These are phyloP conservation scores for Metarhizium humberi DNA, from an alignment of 2,329 filamentous ascomycete genomes.

Conservation along the genomic window DNA sequence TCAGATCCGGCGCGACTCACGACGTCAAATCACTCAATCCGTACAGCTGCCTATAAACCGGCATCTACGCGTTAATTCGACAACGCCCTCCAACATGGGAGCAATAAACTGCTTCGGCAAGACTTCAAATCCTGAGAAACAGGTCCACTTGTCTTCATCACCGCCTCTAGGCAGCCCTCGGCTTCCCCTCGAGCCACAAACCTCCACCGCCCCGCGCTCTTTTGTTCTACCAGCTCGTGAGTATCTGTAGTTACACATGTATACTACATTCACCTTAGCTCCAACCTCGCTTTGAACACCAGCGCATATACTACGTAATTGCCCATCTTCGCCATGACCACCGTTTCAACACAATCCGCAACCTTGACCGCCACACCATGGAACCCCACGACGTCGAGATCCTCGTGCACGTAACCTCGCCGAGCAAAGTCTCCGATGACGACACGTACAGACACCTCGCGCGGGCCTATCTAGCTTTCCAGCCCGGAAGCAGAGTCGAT, in stretches of 20 bases:
- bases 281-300: background rate
- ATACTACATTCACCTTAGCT: background rate
- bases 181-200: too few relatives aligned
- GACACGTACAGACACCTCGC: conserved; percentile 38
- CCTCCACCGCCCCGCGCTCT: background rate
- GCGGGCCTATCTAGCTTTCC: conserved; percentile 40
- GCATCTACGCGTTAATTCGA: too few relatives aligned
- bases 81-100: background rate
- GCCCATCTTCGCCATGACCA: background rate
- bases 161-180: background rate
- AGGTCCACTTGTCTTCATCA: background rate
- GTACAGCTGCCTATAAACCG: background rate
- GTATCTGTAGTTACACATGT: background rate
- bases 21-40: background rate
- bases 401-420: conserved; percentile 45
- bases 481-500: conserved; percentile 16
- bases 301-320: background rate
- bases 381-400: conserved; percentile 34
- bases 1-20: background rate
- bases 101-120: background rate
- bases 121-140: background rate
- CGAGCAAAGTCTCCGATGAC: conserved; percentile 39
- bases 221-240: background rate
- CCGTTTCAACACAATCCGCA: background rate
- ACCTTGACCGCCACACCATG: background rate